These are phyloP conservation scores for Theobroma grandiflorum DNA, from an alignment of 441 rosid species.

Conservation along the genomic window DNA sequence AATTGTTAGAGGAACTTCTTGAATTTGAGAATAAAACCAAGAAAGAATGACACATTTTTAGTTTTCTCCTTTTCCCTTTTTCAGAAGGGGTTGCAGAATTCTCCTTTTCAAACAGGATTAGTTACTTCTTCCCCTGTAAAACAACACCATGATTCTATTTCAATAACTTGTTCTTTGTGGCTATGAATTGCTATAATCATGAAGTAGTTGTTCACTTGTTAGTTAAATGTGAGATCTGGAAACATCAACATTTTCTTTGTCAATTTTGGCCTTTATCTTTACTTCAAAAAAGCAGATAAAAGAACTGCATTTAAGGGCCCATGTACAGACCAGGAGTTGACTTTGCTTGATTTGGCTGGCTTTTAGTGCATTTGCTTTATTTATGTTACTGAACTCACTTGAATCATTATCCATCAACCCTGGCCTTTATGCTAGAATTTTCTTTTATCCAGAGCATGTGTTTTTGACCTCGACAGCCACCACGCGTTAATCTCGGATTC, in stretches of 20 bases:
- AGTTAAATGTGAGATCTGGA: neutral
- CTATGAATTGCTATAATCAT: neutral
- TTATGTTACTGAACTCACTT: neutral
- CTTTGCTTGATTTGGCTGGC: neutral
- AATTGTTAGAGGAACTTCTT: slow-evolving; percentile 80
- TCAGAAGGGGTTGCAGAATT: neutral
- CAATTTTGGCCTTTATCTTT: neutral
- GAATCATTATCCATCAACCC: neutral
- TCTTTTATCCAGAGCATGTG: neutral
- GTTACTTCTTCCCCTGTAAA: neutral
- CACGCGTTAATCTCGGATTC: neutral
- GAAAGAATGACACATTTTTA: slow-evolving; percentile 24
- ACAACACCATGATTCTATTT: neutral
- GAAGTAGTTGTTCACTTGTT: neutral
- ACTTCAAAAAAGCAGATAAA: neutral
- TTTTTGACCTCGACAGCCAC: slow-evolving; percentile 17
- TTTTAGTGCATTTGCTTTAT: neutral
- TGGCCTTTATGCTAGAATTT: neutral
- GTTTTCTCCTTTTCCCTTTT: neutral
- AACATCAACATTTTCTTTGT: neutral
- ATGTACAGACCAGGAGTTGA: neutral
- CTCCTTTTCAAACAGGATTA: neutral
- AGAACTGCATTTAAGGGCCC: neutral
- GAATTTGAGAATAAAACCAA: slow-evolving; percentile 45
- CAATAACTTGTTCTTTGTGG: neutral